Conservation (phyloP, 345 rosid species). For the Eucalyptus dawsonii region DNA sequence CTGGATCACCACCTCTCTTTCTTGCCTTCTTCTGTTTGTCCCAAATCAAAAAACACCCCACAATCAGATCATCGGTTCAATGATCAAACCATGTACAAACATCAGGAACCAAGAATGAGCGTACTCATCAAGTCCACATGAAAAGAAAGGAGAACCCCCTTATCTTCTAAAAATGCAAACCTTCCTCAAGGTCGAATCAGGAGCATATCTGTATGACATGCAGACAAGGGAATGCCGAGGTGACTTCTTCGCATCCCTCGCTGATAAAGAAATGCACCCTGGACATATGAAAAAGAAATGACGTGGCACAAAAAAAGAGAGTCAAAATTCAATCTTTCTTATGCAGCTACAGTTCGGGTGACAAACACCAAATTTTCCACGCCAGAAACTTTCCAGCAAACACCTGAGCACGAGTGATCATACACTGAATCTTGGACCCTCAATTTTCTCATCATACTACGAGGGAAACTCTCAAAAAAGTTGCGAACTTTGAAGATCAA, state of each 20-base stretch:
- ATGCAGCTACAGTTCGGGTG: not conserved
- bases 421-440: not conserved
- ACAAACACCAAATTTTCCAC: not conserved
- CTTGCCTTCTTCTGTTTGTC: slow-evolving; percentile 4
- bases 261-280: not conserved
- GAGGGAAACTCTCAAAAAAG: not conserved
- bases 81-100: not conserved
- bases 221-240: not conserved
- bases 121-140: not conserved
- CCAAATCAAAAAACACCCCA: not conserved
- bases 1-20: slow-evolving; percentile 12
- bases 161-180: not conserved
- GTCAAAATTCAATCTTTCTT: not conserved
- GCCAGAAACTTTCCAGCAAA: not conserved
- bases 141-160: not conserved
- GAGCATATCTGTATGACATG: slow-evolving; percentile 15
- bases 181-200: slow-evolving; percentile 12
- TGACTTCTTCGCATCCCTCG: not conserved
- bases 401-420: not conserved
- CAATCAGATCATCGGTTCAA: not conserved
- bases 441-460: not conserved
- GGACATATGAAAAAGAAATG: not conserved
- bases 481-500: not conserved
- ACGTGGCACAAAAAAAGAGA: not conserved
- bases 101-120: not conserved